Conservation (phyloP, 2,329 filamentous ascomycete species). For the Arthrobotrys megalospora region DNA sequence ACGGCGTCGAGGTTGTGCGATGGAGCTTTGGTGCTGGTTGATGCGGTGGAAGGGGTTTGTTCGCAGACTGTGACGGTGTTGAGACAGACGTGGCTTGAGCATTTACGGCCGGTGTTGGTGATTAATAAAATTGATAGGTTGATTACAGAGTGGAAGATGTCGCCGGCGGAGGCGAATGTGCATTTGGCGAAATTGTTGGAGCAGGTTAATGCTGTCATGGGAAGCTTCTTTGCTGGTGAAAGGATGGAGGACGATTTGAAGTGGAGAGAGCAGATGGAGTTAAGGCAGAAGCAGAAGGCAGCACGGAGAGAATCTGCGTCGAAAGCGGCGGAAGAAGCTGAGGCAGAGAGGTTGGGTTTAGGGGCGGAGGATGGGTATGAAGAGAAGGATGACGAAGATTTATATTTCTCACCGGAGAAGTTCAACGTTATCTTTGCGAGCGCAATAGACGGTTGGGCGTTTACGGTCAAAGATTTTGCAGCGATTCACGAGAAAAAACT, state of each 20-base stretch:
- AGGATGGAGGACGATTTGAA: conserved; percentile 98
- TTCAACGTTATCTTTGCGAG: conserved; percentile 99
- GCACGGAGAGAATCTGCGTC: conserved; percentile 63
- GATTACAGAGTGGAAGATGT: conserved; percentile 95
- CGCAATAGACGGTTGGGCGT: conserved; percentile 98
- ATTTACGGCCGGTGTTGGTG: conserved; percentile 91
- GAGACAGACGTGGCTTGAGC: conserved; percentile 94
- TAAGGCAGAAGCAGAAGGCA: conserved; percentile 77
- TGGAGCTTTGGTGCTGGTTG: conserved; percentile 92
- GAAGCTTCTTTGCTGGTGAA: conserved; percentile 97
- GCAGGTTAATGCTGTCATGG: conserved; percentile 96
- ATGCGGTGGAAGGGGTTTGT: conserved; percentile 97
- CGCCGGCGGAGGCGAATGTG: conserved; percentile 86
- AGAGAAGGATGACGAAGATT: conserved; percentile 93
- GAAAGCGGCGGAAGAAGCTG: conserved; percentile 70
- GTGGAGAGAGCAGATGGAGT: conserved; percentile 94
- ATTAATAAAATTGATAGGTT: conserved; percentile 99
- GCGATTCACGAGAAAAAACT: conserved; percentile 95
- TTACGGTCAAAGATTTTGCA: conserved; percentile 95
- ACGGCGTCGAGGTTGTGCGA: conserved; percentile 95
- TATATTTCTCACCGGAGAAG: conserved; percentile 97
- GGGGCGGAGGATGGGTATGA: conserved; percentile 77
- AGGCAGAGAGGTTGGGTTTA: conserved; percentile 70
- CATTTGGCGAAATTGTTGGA: conserved; percentile 92
- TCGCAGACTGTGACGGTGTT: conserved; percentile 98